Base-by-base conservation (phyloP, 495 filamentous ascomycete species). In the Schizothecium vesticola region DNA sequence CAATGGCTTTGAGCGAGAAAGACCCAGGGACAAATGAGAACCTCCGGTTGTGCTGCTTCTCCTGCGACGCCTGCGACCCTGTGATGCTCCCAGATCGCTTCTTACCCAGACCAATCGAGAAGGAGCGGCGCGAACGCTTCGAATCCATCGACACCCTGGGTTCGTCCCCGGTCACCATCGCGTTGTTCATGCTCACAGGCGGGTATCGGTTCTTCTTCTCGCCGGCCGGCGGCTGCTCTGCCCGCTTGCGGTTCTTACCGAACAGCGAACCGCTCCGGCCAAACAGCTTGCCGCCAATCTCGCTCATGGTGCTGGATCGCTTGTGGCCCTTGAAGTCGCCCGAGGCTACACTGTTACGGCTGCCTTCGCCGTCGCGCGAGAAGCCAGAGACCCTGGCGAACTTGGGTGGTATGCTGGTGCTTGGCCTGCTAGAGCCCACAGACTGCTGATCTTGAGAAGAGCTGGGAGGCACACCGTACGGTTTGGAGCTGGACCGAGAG, bases 291-390 rank as follows among this genome's bases (percentile, higher is more conserved):
- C 90, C 90, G 28, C 88, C 82, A 66, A 94, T 86, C 67, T 92
- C 89, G 43, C 92, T 90, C 72, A 97, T 88, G 4, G 94, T 97
- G 77, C 89, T 97, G 2, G 94, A 96, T 69, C 94, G 85, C 79
- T 92, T 94, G 81, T 97, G 94, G n/a, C 90, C 88, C 78, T 90
- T 92, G 24, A 63, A 71, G 56, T 80, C 80, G 29, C 69, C 72
- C 9, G 63, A 36, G 0, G 33, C 25, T 19, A 22, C 63, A 13
- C 51, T 26, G 28, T 64, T 43, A 22, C 67, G 12, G 3, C 43
- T 26, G 9, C 22, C 62, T 21, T 71, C 73, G 26, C 66, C 68
- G 21, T 77, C 66, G 29, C 65, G 62, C 4, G 64, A 43, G 56
- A 86, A 80, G 19, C 84, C 84, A 3, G 84, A 79, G 21, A 86